Conservation (phyloP, 495 filamentous ascomycete species). For the Penicillium bialowiezense region DNA sequence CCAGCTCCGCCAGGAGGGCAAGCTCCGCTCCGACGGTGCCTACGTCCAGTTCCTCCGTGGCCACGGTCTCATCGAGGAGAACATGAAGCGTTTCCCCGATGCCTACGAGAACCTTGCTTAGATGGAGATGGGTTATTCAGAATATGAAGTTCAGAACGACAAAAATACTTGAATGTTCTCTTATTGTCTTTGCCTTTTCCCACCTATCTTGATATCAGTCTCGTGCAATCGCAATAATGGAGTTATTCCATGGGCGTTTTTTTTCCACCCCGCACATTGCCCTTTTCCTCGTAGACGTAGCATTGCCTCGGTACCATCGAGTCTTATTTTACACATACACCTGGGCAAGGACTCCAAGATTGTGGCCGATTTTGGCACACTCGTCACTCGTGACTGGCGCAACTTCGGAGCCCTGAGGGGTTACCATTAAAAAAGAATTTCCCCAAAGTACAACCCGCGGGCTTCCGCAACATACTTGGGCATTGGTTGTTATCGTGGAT, state of each 20-base stretch:
- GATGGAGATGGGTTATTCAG: conserved; percentile 30
- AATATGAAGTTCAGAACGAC: conserved; percentile 29
- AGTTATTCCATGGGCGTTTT: conserved; percentile 27
- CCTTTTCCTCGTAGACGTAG: neutral
- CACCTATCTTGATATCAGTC: conserved; percentile 25
- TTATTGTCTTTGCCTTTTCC: conserved; percentile 17
- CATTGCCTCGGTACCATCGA: neutral
- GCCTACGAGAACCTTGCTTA: conserved; percentile 67
- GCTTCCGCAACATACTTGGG: too few species aligned
- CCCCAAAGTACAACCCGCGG: too few species aligned
- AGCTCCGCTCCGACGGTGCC: conserved; percentile 91
- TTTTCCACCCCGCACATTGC: conserved; percentile 4
- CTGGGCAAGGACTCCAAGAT: too few species aligned
- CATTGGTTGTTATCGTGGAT: too few species aligned
- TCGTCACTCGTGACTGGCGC: too few species aligned
- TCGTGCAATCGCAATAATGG: conserved; percentile 26
- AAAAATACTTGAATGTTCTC: conserved; percentile 28
- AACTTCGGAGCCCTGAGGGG: too few species aligned
- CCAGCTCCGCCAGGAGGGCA: conserved; percentile 83
- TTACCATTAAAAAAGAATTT: too few species aligned
- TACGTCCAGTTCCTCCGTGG: conserved; percentile 98
- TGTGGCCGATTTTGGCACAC: too few species aligned
- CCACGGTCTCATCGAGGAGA: conserved; percentile 78
- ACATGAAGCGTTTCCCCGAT: conserved; percentile 89
- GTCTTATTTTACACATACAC: neutral